A percentile compares a stretch with the other conserved stretches of the same genome.
phyloP scores from a whole-genome alignment of 1,284 basidiomycete genomes.

The Phellopilus nigrolimitatus region DNA sequence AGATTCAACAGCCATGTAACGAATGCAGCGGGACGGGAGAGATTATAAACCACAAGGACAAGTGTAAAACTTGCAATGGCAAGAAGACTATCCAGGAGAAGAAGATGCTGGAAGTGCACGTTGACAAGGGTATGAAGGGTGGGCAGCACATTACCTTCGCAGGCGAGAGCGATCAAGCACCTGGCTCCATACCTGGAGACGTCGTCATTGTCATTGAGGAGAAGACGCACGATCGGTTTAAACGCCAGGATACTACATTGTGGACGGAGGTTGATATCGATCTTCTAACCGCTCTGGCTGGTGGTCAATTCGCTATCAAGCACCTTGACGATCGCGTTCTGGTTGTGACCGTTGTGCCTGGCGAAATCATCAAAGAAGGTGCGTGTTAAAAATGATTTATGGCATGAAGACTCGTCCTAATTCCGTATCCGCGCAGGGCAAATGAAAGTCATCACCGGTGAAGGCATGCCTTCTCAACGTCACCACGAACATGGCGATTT shows the following conservation, averaged over 20 bases:
- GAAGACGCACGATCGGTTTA: conserved; percentile 89
- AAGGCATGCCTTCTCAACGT: conserved; percentile 98
- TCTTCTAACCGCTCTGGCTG: conserved; percentile 89
- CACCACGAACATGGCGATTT: conserved; percentile 97
- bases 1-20: conserved; percentile 93
- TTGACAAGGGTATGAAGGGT: conserved; percentile 99
- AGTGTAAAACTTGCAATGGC: conserved; percentile 91
- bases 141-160: conserved; percentile 94
- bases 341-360: conserved; percentile 80
- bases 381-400: conserved; percentile 1
- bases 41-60: conserved; percentile 91
- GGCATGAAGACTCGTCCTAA: too few relatives aligned
- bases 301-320: conserved; percentile 87
- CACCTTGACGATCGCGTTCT: conserved; percentile 94
- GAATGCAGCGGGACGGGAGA: conserved; percentile 93
- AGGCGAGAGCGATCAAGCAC: conserved; percentile 96
- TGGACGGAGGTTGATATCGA: conserved; percentile 87
- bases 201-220: conserved; percentile 98
- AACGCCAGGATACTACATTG: conserved; percentile 91
- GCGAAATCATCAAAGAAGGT: conserved; percentile 95
- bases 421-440: too few relatives aligned
- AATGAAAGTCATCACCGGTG: conserved; percentile 87
- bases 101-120: conserved; percentile 97
- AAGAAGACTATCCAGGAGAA: conserved; percentile 95
- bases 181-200: conserved; percentile 87